These are phyloP conservation scores for Cutaneotrichosporon mucoides DNA, from an alignment of 1,284 basidiomycete species.

Conservation along the genomic window DNA sequence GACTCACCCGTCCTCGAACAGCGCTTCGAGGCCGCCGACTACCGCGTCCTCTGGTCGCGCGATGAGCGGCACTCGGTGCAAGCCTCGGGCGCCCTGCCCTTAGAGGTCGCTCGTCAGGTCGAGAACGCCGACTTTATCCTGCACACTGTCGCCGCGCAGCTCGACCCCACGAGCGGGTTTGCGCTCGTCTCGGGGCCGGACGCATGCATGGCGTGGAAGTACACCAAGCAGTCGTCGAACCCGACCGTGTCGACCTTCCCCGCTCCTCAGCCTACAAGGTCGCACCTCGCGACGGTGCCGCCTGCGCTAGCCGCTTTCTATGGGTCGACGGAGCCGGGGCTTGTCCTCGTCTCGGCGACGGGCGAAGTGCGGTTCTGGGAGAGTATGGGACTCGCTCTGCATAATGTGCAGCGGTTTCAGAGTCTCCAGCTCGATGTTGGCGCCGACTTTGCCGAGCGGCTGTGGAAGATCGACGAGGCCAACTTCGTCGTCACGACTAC, in stretches of 20 bases:
- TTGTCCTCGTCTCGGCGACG: constrained; percentile 43
- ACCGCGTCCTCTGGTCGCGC: constrained; percentile 33
- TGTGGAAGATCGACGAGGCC: constrained; percentile 38
- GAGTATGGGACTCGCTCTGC: constrained; percentile 45
- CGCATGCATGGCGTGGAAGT: constrained; percentile 50
- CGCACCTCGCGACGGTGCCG: constrained; percentile 25
- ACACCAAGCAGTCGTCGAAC: constrained; percentile 43
- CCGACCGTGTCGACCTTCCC: constrained; percentile 43
- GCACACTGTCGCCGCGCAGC: constrained; percentile 36
- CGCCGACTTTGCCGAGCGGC: constrained; percentile 44
- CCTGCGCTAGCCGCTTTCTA: constrained; percentile 38
- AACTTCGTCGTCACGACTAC: constrained; percentile 46
- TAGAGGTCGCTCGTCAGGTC: constrained; percentile 32
- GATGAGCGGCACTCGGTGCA: constrained; percentile 33
- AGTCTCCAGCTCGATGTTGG: constrained; percentile 29
- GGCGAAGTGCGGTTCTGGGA: constrained; percentile 51
- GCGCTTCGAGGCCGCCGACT: constrained; percentile 4
- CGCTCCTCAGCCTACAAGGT: constrained; percentile 30
- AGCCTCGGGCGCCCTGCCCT: constrained; percentile 31
- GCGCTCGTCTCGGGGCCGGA: constrained; percentile 43
- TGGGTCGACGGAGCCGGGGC: constrained; percentile 46
- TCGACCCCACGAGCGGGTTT: constrained; percentile 47
- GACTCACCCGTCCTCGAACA: neutral
- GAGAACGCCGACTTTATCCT: constrained; percentile 41
- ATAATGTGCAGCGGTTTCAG: constrained; percentile 37